phyloP scores from a whole-genome alignment of 1,139 yeast genomes.

The Yamadazyma aaseri region DNA sequence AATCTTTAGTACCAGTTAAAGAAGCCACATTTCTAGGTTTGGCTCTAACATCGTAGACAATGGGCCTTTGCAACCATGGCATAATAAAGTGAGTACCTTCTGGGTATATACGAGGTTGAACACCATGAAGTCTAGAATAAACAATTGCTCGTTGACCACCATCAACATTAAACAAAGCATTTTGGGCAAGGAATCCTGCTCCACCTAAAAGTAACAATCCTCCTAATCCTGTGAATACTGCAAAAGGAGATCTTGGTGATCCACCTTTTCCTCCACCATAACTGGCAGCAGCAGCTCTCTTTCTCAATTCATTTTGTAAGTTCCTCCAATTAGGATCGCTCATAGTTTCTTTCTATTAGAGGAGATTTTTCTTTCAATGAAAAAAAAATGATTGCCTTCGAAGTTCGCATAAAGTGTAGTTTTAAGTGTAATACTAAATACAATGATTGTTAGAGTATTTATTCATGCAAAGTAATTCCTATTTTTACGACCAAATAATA shows the following conservation, averaged over 20 bases:
- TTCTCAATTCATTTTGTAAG: slow-evolving; percentile 64
- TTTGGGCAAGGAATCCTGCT: slow-evolving; percentile 62
- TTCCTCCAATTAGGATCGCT: slow-evolving; percentile 64
- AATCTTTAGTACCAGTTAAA: slow-evolving; percentile 94
- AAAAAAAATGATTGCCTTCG: no score
- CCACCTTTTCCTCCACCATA: slow-evolving; percentile 19
- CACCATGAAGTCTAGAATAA: slow-evolving; percentile 85
- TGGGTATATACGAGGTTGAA: slow-evolving; percentile 76
- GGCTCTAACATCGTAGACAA: slow-evolving; percentile 92
- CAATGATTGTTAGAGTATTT: no score
- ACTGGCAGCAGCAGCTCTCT: slow-evolving; percentile 54
- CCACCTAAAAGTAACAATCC: slow-evolving; percentile 76
- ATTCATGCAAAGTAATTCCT: no score
- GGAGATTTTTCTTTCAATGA: no score
- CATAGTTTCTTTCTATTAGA: slow-evolving; percentile 29
- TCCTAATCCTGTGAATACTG: slow-evolving; percentile 74
- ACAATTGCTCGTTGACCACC: slow-evolving; percentile 99
- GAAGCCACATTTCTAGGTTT: slow-evolving; percentile 98
- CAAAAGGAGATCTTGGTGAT: slow-evolving; percentile 53
- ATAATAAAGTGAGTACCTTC: slow-evolving; percentile 95
- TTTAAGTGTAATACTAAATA: no score
- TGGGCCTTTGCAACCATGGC: slow-evolving; percentile 95
- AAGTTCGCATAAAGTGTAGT: no score
- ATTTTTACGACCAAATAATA: no score
- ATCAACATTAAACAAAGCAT: slow-evolving; percentile 89